Evolutionary conservation across 495 filamentous ascomycete species (phyloP).

Genomic region (Mycothermus thermophilus): DNA sequence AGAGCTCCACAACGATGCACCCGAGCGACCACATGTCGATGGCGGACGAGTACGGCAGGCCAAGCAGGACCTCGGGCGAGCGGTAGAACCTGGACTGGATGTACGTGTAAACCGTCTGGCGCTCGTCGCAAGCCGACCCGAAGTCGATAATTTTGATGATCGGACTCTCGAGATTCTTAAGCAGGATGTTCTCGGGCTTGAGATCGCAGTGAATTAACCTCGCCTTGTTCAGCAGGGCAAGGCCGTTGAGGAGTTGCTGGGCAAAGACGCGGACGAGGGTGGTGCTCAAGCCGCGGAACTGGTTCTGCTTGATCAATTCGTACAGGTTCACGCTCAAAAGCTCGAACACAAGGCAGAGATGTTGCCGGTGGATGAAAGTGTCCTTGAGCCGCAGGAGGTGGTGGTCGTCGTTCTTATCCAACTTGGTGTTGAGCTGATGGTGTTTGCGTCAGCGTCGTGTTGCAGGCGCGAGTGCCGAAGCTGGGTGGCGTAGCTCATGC

Average conservation of each 20-base stretch:
- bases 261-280: conserved; percentile 97
- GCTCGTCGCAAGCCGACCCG: conserved; percentile 94
- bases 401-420: conserved; percentile 98
- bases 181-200: conserved; percentile 94
- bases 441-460: too few species aligned
- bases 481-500: too few species aligned
- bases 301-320: conserved; percentile 98
- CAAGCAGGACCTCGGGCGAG: conserved; percentile 89
- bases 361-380: conserved; percentile 95
- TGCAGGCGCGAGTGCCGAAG: too few species aligned
- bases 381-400: conserved; percentile 93
- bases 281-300: conserved; percentile 94
- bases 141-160: conserved; percentile 99
- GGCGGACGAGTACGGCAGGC: conserved; percentile 90
- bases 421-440: conserved; percentile 94
- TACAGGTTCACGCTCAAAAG: conserved; percentile 95
- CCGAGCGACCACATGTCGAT: conserved; percentile 99
- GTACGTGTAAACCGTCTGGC: conserved; percentile 98
- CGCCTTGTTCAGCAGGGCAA: conserved; percentile 90
- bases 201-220: conserved; percentile 96
- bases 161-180: conserved; percentile 97
- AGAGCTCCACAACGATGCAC: conserved; percentile 97
- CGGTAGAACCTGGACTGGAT: conserved; percentile 98
- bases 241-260: conserved; percentile 84
- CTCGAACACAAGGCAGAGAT: conserved; percentile 96